Evolutionary conservation across 768 basidiomycete species (phyloP), one percentile per base, ranked within the genome.

Genomic region (Fibroporia radiculosa): DNA sequence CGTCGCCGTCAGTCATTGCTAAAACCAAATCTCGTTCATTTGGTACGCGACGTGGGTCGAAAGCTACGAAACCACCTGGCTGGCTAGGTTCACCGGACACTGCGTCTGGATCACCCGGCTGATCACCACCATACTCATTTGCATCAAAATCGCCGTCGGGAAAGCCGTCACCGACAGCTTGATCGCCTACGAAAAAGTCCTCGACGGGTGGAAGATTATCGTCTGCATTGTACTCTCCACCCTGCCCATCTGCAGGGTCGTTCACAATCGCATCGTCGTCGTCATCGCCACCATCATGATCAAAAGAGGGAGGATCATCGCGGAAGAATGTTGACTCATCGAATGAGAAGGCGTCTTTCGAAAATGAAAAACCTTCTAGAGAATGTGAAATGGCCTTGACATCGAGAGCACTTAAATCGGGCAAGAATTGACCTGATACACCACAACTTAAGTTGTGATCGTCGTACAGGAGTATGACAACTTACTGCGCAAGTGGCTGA

Each of bases 1-100:
- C 75, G 2, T 73, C 79, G 3, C 68, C 75, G 40, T 80, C 78
- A 3, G 78, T 79, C 81, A 96, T 87, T 0, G 88, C 88, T 74
- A 97, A 77, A 40, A 93, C 76, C 23, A 95, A 69, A 51, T 92
- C 88, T 4, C 84, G 73, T 46, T 88, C 80, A 51, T 79, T 83
- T 6, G 84, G 82, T 34, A 73, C 71, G n/a, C 73, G 71, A 28
- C 86, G 73, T 6, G 93, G 93, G 62, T 97, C 93, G 58, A 95
- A 99, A 1, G 87, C 80, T 11, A 82, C 77, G 47, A 78, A 77
- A 5, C 67, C 66, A 3, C 76, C 82, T 2, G 67, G 63, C 25
- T 57, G 64, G 22, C 68, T 72, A 18, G 57, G 69, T 5, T 60
- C 69, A 7, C 66, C 62, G 18, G 66, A 66, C 11, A 63, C 72